These are phyloP conservation scores for Mitragyna speciosa DNA, from an alignment of 257 asterid species.

Conservation along the genomic window DNA sequence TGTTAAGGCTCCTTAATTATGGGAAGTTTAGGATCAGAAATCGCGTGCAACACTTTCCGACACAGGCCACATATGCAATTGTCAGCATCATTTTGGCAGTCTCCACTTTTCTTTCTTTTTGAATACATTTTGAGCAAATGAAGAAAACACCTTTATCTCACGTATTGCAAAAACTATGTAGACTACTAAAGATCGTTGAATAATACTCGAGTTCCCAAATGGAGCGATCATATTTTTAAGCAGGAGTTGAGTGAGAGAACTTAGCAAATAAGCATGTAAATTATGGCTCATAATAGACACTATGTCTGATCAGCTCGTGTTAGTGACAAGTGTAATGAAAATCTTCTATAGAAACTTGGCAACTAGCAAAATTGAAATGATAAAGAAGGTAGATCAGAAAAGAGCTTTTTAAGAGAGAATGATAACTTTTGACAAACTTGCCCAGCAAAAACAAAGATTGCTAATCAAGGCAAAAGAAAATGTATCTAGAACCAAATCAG, in stretches of 20 bases:
- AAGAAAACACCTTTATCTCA: neutral
- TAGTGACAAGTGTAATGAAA: conserved; percentile 27
- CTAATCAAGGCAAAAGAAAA: conserved; percentile 9
- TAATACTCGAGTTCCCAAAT: neutral
- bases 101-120: neutral
- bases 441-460: conserved; percentile 14
- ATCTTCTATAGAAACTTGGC: conserved; percentile 20
- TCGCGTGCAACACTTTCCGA: neutral
- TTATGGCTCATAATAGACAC: conserved; percentile 36
- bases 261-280: conserved; percentile 15
- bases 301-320: conserved; percentile 15
- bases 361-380: conserved; percentile 16
- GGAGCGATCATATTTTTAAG: neutral
- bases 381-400: neutral
- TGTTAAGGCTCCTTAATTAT: neutral
- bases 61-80: neutral
- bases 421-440: conserved; percentile 18
- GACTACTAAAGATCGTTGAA: neutral
- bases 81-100: neutral
- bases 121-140: neutral
- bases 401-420: conserved; percentile 12
- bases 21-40: neutral
- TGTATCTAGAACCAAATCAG: neutral
- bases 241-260: conserved; percentile 5
- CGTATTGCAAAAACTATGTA: neutral